Percentiles rank a stretch among this genome's conserved stretches.
phyloP scores from a whole-genome alignment of 1,139 yeast genomes.

The Ashbya aceris region DNA sequence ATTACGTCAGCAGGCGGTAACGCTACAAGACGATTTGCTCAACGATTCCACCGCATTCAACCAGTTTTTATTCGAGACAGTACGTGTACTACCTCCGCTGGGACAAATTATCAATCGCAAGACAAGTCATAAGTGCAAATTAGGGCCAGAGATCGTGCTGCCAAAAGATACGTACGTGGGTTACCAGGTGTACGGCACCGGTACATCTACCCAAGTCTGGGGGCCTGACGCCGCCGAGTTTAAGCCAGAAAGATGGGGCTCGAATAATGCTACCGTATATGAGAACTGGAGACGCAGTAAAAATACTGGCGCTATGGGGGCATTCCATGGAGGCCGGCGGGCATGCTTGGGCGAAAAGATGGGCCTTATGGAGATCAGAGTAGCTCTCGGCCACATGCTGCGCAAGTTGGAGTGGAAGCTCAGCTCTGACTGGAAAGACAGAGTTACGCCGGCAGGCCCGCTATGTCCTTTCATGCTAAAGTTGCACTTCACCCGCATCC shows the following conservation, averaged over 20 bases:
- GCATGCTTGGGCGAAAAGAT: slow-evolving; percentile 57
- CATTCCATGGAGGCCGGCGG: slow-evolving; percentile 54
- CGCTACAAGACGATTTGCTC: slow-evolving; percentile 8
- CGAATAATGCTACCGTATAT: slow-evolving; percentile 31
- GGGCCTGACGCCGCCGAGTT: slow-evolving; percentile 42
- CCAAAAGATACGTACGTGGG: slow-evolving; percentile 52
- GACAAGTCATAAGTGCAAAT: slow-evolving; percentile 32
- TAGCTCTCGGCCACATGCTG: slow-evolving; percentile 34
- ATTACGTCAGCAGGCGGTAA: slow-evolving; percentile 30
- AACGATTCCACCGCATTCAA: slow-evolving; percentile 16
- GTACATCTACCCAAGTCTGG: slow-evolving; percentile 44
- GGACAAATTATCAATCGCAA: slow-evolving; percentile 49
- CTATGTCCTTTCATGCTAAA: slow-evolving; percentile 31
- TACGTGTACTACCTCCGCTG: slow-evolving; percentile 48
- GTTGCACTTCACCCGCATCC: slow-evolving; percentile 12
- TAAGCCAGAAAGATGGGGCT: slow-evolving; percentile 52
- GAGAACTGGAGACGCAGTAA: slow-evolving; percentile 38
- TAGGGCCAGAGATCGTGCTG: slow-evolving; percentile 38
- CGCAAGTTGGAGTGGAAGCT: slow-evolving; percentile 31
- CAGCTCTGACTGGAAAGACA: slow-evolving; percentile 42
- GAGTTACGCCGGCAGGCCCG: slow-evolving; percentile 42
- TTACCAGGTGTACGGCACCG: slow-evolving; percentile 48
- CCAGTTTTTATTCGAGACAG: slow-evolving; percentile 41
- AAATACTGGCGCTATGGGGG: slow-evolving; percentile 38
- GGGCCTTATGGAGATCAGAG: slow-evolving; percentile 41